A percentile compares a stretch with the other conserved stretches of the same genome.
Evolutionary conservation across 1,139 yeast species (phyloP).

Genomic region (Nakaseomyces uthaithaninus): DNA sequence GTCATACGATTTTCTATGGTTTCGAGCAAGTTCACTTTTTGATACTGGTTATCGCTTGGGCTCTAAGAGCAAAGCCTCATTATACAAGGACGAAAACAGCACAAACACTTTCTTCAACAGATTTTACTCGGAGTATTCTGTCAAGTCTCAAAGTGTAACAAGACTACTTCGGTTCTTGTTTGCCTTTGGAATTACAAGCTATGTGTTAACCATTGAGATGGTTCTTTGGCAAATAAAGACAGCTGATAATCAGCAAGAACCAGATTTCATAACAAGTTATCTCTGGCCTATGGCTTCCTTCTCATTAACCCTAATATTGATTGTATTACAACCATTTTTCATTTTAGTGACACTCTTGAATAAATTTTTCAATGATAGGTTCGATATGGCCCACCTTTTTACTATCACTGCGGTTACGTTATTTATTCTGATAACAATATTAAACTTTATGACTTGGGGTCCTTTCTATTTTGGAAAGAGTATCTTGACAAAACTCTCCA

Average conservation of each 20-base stretch:
- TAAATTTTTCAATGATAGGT: constrained; percentile 30
- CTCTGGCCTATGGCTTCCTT: constrained; percentile 28
- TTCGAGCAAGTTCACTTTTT: constrained; percentile 15
- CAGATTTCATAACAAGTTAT: constrained; percentile 19
- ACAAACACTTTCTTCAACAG: constrained; percentile 19
- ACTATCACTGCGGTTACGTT: constrained; percentile 21
- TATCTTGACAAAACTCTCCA: constrained; percentile 50
- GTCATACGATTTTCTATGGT: constrained; percentile 17
- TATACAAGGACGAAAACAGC: constrained; percentile 9
- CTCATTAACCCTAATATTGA: constrained; percentile 18
- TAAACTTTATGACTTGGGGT: constrained; percentile 21
- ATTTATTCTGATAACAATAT: constrained; percentile 16
- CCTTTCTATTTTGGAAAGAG: constrained; percentile 36
- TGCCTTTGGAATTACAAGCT: constrained; percentile 25
- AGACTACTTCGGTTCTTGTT: constrained; percentile 22
- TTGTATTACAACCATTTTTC: constrained; percentile 32
- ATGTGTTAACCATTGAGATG: constrained; percentile 26
- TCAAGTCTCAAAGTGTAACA: constrained; percentile 21
- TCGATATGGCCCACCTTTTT: constrained; percentile 21
- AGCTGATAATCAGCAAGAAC: constrained; percentile 18
- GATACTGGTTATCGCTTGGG: constrained; percentile 9
- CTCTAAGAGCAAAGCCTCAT: not conserved
- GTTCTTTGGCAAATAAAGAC: constrained; percentile 29
- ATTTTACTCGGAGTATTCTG: constrained; percentile 27
- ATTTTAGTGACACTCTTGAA: constrained; percentile 28